Percentiles rank a stretch among this genome's conserved stretches.
Evolutionary conservation across 805 yeast species (phyloP).

Genomic region (Kregervanrija fluxuum): DNA sequence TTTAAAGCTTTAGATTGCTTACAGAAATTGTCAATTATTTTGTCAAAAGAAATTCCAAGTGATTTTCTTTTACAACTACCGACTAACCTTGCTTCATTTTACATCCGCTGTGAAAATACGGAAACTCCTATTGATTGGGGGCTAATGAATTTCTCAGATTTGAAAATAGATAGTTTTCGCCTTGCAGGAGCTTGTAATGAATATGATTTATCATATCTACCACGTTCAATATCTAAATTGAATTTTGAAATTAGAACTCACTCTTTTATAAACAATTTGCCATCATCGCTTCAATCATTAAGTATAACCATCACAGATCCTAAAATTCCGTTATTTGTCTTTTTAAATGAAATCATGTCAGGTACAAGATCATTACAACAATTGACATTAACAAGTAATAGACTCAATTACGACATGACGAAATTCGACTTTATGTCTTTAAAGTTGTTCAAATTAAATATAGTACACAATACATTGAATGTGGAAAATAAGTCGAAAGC

Average conservation of each 20-base stretch:
- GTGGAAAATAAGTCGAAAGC: neutral
- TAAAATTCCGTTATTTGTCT: neutral
- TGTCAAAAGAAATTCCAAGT: neutral
- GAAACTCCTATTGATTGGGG: constrained; percentile 2
- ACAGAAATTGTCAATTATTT: neutral
- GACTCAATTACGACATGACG: constrained; percentile 1
- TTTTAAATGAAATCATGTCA: neutral
- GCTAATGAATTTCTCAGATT: constrained; percentile 1
- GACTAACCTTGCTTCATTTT: neutral
- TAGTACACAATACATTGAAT: neutral
- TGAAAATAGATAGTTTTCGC: constrained; percentile 1
- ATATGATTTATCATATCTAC: constrained; percentile 3
- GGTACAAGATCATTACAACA: neutral
- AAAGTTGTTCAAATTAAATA: neutral
- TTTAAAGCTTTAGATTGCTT: neutral
- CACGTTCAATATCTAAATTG: neutral
- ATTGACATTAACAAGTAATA: neutral
- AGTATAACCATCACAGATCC: neutral
- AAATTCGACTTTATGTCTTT: constrained; percentile 1
- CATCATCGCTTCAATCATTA: neutral
- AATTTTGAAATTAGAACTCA: constrained; percentile 1
- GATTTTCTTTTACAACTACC: constrained; percentile 1
- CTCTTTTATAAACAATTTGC: constrained; percentile 1
- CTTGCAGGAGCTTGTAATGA: constrained; percentile 1
- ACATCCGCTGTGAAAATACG: neutral